Evolutionary conservation across 2,329 filamentous ascomycete species (phyloP), one percentile per base, ranked within the genome.

Genomic region (Fusarium veterinarium): DNA sequence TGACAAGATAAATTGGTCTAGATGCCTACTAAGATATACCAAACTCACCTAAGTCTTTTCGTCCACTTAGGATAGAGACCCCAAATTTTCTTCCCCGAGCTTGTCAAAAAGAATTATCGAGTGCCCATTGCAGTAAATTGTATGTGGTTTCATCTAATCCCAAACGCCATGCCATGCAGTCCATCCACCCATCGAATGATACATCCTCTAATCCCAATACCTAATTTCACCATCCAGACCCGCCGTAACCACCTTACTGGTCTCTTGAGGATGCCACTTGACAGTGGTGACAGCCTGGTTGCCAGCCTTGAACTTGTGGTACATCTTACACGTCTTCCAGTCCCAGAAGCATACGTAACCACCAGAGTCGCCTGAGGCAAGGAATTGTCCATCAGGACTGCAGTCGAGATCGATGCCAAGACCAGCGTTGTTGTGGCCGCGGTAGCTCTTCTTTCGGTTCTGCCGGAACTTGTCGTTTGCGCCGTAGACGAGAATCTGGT

Each of bases 271-370:
- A 82, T 98, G 95, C 95, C 96, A 99, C 80, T 93, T 93, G 64
- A 96, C 90, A 74, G 92, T 93, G n/a, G 94, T 94, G 60, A 98
- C 88, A 9, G 95, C 91, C 59, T 92, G 90, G 60, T 94, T 95
- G 66, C 93, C 91, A 30, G 94, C 95, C 83, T 93, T 90, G 73
- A 99, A 90, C 87, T 98, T 98, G 84, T 97, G 94, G 83, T 94
- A 97, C 95, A 99, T 95, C 85, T 98, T 98, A 82, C 95, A 97
- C 42, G 95, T 98, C 89, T 99, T 99, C 94, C 95, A 99, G 83
- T 98, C 96, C 94, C 95, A 99, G 84, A 98, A 98, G 83, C 93
- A 97, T 52, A 97, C 91, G 78, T 90, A 98, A 40, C 97, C 96
- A 20, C 90, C 94, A 57, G 91, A 93, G 81, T 99, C 96, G 69